These are phyloP conservation scores for Penicillium steckii DNA, from an alignment of 495 filamentous ascomycete genomes.

Conservation along the genomic window DNA sequence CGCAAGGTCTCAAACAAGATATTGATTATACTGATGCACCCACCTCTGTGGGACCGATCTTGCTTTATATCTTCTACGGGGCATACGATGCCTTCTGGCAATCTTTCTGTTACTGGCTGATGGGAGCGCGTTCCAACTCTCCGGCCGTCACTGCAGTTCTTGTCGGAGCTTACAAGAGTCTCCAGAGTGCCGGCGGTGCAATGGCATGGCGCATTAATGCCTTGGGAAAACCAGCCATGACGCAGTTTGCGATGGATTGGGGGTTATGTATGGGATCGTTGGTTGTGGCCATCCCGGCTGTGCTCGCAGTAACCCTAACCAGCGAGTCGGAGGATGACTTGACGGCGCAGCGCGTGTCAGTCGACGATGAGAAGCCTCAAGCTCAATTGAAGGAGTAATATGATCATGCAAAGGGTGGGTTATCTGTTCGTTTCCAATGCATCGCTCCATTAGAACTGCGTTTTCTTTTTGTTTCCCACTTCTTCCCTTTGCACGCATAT, in stretches of 20 bases:
- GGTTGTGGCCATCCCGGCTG: constrained; percentile 67
- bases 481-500: too few species aligned
- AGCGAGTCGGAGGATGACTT: constrained; percentile 8
- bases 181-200: constrained; percentile 86
- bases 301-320: constrained; percentile 42
- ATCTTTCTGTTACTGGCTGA: constrained; percentile 80
- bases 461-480: background rate
- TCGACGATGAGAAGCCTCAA: constrained; percentile 3
- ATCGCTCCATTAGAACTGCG: background rate
- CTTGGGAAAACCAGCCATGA: constrained; percentile 57
- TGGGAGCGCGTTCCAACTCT: constrained; percentile 85
- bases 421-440: background rate
- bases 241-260: constrained; percentile 58
- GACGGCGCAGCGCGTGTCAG: background rate
- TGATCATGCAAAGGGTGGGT: background rate
- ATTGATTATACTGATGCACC: constrained; percentile 35
- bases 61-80: constrained; percentile 56
- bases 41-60: constrained; percentile 48
- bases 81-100: constrained; percentile 59
- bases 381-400: constrained; percentile 4
- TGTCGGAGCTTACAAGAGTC: constrained; percentile 87
- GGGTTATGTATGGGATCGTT: constrained; percentile 65
- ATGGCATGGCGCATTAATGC: constrained; percentile 79
- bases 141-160: constrained; percentile 83
- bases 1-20: constrained; percentile 33